Base-by-base conservation (phyloP, 805 yeast genomes). In the Geotrichum ghanense region DNA sequence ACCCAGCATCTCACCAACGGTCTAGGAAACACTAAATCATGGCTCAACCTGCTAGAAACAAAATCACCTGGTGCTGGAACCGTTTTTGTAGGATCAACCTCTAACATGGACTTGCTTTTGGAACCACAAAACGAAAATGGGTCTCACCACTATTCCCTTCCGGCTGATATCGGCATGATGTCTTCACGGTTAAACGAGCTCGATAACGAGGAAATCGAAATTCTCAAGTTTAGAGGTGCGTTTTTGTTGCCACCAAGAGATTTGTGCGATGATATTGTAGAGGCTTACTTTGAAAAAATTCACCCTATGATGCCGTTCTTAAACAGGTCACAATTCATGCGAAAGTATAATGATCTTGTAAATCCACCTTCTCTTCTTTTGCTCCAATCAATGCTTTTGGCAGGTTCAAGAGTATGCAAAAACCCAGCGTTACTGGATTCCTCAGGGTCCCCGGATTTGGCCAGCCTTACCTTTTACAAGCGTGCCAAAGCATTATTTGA, bases 401-500 rank as follows among this genome's bases (percentile, higher is more conserved):
- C 82, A 27, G 88, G 87, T 1, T 69, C 81, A 21, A 69, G 83
- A 26, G 73, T 75, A 5, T 74, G 78, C 21, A 56, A 62, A 4
- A 78, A 78, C 55, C 74, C 78, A 3, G 62, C 67, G 17, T 66
- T 71, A 42, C 63, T 64, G 46, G 83, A 72, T 55, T 55, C 65
- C 21, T 56, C 51, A 34, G 70, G 65, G 1, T 61, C 71, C 10
- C 66, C 72, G 42, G 73, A 75, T 48, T 65, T 71, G 41, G 73
- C 80, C 45, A 62, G 73, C 45, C 63, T 74, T 48, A 75, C 82
- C 2, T 73, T 81, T 47, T 76, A 76, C 62, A 73, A 78, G 53
- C 70, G 94, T 14, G 89, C 88, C 2, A 81, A 80, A 63, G 83
- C 87, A 0, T 63, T 85, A 22, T 82, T 75, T 60, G 90, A 83